phyloP scores from a whole-genome alignment of 345 rosid species.

The Lumnitzera littorea region DNA sequence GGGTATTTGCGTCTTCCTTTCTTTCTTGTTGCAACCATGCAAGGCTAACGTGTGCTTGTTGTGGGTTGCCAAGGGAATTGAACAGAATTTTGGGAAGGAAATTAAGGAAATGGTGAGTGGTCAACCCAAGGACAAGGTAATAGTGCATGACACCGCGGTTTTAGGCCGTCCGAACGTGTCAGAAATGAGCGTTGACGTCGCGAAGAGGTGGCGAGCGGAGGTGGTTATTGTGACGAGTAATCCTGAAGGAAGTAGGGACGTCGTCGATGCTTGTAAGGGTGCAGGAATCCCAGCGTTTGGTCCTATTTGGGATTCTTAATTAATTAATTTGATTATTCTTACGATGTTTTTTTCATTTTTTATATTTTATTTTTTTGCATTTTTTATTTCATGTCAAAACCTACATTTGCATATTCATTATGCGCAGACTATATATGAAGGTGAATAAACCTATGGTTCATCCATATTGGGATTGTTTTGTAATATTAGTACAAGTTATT shows the following conservation, averaged over 20 bases:
- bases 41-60: slow-evolving; percentile 47
- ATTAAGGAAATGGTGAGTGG: slow-evolving; percentile 45
- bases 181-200: slow-evolving; percentile 53
- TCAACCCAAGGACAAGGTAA: slow-evolving; percentile 47
- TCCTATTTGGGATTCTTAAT: slow-evolving; percentile 89
- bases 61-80: slow-evolving; percentile 77
- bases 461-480: no score
- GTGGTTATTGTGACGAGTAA: slow-evolving; percentile 84
- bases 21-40: slow-evolving; percentile 66
- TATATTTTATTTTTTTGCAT: no score
- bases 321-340: not conserved
- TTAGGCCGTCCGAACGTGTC: slow-evolving; percentile 68
- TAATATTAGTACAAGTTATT: no score
- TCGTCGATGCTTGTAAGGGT: slow-evolving; percentile 57
- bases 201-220: slow-evolving; percentile 60
- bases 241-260: slow-evolving; percentile 83
- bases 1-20: slow-evolving; percentile 75
- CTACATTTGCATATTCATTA: no score
- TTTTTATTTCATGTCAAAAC: no score
- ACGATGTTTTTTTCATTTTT: no score
- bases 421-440: no score
- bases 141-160: slow-evolving; percentile 63
- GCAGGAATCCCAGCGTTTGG: slow-evolving; percentile 68
- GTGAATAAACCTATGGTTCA: no score
- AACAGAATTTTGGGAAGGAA: slow-evolving; percentile 62